A percentile compares a stretch with the other conserved stretches of the same genome.
Conservation (phyloP, 2,329 filamentous ascomycete genomes). For the Cladobotryum protrusum region DNA sequence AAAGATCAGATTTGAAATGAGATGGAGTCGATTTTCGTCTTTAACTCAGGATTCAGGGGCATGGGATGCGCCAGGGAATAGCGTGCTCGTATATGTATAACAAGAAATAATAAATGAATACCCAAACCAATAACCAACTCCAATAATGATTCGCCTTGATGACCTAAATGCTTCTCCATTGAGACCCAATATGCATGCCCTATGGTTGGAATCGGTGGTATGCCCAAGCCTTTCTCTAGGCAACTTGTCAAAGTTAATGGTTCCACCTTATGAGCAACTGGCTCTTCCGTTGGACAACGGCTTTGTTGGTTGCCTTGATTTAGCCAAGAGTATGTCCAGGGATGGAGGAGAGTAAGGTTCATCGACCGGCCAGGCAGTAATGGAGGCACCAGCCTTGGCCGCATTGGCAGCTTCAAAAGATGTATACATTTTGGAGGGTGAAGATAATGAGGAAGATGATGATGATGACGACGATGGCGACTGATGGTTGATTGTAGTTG, state of each 20-base stretch:
- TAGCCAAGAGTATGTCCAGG: not conserved
- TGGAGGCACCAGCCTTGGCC: constrained; percentile 18
- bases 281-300: too few species aligned
- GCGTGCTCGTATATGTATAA: constrained; percentile 2
- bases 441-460: not conserved
- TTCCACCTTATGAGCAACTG: too few species aligned
- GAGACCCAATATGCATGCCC: not conserved
- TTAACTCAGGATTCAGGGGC: not conserved
- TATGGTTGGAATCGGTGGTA: not conserved
- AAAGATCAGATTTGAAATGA: not conserved
- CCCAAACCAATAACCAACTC: not conserved
- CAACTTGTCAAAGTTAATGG: too few species aligned
- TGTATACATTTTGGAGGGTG: constrained; percentile 15
- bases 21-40: not conserved
- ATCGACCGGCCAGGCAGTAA: constrained; percentile 24
- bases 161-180: too few species aligned
- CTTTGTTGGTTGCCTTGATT: too few species aligned
- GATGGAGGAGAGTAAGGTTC: constrained; percentile 17
- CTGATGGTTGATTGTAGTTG: too few species aligned
- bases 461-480: too few species aligned
- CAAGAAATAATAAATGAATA: constrained; percentile 10
- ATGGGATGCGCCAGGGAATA: not conserved
- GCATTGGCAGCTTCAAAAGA: constrained; percentile 20
- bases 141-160: too few species aligned
- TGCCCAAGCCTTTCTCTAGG: not conserved